Conservation (phyloP, 2,329 filamentous ascomycete genomes). For the Neopestalotiopsis rosae region DNA sequence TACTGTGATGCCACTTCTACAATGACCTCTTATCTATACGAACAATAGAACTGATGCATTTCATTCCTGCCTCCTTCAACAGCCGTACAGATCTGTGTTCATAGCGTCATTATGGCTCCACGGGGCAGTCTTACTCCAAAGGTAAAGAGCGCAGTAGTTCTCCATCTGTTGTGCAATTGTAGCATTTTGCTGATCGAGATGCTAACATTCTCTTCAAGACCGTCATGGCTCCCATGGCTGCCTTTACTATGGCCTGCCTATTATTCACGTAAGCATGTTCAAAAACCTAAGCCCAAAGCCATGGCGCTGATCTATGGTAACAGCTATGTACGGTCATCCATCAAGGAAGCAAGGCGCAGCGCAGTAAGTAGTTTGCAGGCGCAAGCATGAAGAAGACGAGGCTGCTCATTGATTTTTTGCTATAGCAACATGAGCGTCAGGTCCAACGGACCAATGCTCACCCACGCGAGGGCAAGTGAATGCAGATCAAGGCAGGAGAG, state of each 20-base stretch:
- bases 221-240: conserved; percentile 20
- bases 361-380: background rate
- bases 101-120: conserved; percentile 2
- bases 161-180: too few relatives aligned
- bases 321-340: conserved; percentile 20
- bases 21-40: background rate
- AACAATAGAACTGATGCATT: background rate
- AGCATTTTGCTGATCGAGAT: too few relatives aligned
- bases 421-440: background rate
- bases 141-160: background rate
- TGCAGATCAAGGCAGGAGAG: background rate
- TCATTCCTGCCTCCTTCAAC: background rate
- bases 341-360: conserved; percentile 19
- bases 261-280: conserved; percentile 13
- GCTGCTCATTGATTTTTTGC: background rate
- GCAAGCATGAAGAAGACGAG: fast-evolving
- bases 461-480: background rate
- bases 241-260: conserved; percentile 21
- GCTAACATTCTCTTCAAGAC: conserved; percentile 2
- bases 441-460: background rate
- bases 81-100: background rate
- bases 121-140: conserved; percentile 18
- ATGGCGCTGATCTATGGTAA: background rate
- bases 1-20: background rate
- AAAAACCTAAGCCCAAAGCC: background rate